A percentile compares a stretch with the other conserved stretches of the same genome.
phyloP scores from a whole-genome alignment of 2,329 filamentous ascomycete species.

The Cercospora janseana region DNA sequence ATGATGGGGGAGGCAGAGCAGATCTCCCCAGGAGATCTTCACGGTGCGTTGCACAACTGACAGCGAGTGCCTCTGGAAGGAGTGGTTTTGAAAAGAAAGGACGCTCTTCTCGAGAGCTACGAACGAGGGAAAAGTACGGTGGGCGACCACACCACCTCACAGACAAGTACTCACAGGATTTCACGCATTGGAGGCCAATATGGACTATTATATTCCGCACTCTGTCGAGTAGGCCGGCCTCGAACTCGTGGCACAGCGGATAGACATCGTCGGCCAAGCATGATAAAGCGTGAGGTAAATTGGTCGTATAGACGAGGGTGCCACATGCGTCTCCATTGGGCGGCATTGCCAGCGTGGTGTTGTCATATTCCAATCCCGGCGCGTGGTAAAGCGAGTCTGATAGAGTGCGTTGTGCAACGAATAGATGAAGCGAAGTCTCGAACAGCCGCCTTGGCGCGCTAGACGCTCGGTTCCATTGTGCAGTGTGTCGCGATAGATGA shows the following conservation, averaged over 20 bases:
- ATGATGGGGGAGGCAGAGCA: constrained; percentile 18
- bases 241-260: constrained; percentile 6
- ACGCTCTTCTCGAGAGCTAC: constrained; percentile 20
- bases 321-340: neutral
- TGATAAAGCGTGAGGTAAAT: constrained; percentile 17
- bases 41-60: constrained; percentile 21
- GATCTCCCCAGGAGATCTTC: constrained; percentile 26
- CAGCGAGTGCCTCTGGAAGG: constrained; percentile 19
- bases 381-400: neutral
- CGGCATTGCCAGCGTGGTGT: neutral
- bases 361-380: neutral
- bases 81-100: constrained; percentile 21
- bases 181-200: neutral
- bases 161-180: constrained; percentile 3
- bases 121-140: neutral
- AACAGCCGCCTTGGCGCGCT: constrained; percentile 11
- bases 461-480: constrained; percentile 9
- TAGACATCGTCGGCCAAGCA: neutral
- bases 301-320: neutral
- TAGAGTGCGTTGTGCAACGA: constrained; percentile 5
- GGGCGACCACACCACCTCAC: neutral
- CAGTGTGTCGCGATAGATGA: constrained; percentile 1
- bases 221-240: neutral
- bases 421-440: constrained; percentile 15
- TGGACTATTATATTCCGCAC: constrained; percentile 11